These are phyloP conservation scores for Emericellopsis terricola DNA, from an alignment of 495 filamentous ascomycete genomes.

Conservation along the genomic window DNA sequence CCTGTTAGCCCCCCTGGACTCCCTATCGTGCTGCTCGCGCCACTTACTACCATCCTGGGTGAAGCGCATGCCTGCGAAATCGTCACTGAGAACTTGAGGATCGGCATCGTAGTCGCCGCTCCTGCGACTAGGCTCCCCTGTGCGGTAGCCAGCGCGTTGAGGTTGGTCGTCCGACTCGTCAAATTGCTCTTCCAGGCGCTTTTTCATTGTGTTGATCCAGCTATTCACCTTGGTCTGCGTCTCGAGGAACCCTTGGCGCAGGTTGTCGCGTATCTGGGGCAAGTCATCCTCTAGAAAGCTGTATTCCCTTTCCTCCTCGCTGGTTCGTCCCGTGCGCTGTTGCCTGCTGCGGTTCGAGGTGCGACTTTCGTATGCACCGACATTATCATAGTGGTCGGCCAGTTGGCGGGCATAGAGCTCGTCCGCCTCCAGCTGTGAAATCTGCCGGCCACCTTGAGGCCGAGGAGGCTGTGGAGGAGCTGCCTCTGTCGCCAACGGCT, in stretches of 20 bases:
- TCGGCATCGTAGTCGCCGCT: constrained; percentile 89
- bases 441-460: constrained; percentile 17
- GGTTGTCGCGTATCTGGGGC: constrained; percentile 80
- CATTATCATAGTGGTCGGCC: constrained; percentile 68
- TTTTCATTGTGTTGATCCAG: constrained; percentile 81
- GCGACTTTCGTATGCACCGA: constrained; percentile 30
- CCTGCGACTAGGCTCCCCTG: constrained; percentile 33
- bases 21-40: not conserved
- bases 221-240: constrained; percentile 85
- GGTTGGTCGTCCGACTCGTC: constrained; percentile 20
- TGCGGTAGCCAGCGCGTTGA: constrained; percentile 6
- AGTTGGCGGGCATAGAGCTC: constrained; percentile 88
- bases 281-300: constrained; percentile 95
- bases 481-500: constrained; percentile 14
- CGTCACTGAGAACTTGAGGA: constrained; percentile 72
- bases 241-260: constrained; percentile 86
- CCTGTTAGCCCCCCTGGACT: constrained; percentile 1
- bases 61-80: constrained; percentile 79
- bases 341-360: constrained; percentile 23
- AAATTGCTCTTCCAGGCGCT: constrained; percentile 77
- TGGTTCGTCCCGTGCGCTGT: constrained; percentile 25
- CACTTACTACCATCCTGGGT: constrained; percentile 54
- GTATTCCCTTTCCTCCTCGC: constrained; percentile 35
- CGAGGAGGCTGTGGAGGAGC: constrained; percentile 56
- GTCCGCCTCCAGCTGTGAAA: constrained; percentile 73